These are phyloP conservation scores for Metarhizium rileyi DNA, from an alignment of 2,329 filamentous ascomycete genomes.

Conservation along the genomic window DNA sequence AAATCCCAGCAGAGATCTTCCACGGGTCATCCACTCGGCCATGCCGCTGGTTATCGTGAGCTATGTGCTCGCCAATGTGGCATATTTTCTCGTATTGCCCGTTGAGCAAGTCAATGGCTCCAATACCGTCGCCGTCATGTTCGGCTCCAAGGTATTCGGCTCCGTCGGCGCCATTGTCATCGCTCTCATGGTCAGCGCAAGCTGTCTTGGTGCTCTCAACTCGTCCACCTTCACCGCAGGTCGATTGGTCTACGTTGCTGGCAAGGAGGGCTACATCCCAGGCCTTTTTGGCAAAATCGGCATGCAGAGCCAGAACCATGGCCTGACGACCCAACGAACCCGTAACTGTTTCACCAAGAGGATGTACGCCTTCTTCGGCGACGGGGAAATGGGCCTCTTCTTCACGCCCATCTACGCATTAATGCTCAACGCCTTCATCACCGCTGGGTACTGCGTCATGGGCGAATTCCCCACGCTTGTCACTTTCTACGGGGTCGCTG, in stretches of 20 bases:
- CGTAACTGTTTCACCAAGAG: constrained; percentile 48
- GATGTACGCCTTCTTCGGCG: constrained; percentile 57
- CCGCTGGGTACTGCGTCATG: constrained; percentile 66
- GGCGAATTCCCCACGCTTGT: constrained; percentile 88
- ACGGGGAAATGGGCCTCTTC: constrained; percentile 71
- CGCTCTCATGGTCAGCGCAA: constrained; percentile 80
- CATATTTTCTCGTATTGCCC: constrained; percentile 91
- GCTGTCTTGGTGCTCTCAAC: constrained; percentile 91
- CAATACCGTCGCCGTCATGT: constrained; percentile 94
- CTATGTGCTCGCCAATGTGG: constrained; percentile 83
- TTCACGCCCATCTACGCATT: constrained; percentile 93
- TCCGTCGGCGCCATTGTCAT: constrained; percentile 71
- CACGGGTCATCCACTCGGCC: constrained; percentile 89
- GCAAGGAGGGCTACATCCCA: constrained; percentile 91
- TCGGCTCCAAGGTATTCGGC: constrained; percentile 84
- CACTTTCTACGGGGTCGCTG: constrained; percentile 95
- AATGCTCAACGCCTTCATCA: constrained; percentile 67
- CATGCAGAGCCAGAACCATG: constrained; percentile 38
- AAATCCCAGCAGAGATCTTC: constrained; percentile 80
- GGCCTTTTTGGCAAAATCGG: constrained; percentile 75
- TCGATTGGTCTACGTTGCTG: constrained; percentile 84
- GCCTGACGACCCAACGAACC: constrained; percentile 34
- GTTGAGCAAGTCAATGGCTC: constrained; percentile 68
- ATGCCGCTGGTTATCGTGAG: constrained; percentile 88
- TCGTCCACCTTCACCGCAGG: constrained; percentile 89